Base-by-base conservation (phyloP, 1,284 basidiomycete species). In the Ganoderma resinaceum region DNA sequence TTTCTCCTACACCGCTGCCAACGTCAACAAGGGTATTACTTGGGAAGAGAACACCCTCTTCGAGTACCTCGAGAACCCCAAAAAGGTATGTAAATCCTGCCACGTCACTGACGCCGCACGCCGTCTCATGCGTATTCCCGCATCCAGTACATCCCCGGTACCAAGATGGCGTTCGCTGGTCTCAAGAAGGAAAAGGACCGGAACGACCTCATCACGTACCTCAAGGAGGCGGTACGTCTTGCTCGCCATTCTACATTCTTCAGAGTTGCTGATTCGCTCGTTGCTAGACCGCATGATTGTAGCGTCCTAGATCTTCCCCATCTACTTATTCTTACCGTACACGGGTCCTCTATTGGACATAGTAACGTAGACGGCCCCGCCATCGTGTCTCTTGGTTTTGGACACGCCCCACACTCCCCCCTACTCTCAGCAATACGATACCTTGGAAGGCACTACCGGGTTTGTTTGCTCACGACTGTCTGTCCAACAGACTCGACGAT, bases 151-250 rank as follows among this genome's bases (percentile, higher is more conserved):
- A 97, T 97, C 76, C 95, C 95, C 57, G 96, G 96, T 65, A 98
- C 96, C 69, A 97, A 97, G 87, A 97, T 97, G 96, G 96, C 96
- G 70, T 98, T 98, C 76, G 95, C 96, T 74, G 96, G 96, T 77
- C 85, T 98, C 80, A 98, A 98, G 91, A 98, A 98, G 89, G 93
- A 94, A 42, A 96, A 96, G 88, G 96, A 98, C 82, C 91, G 96
- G 83, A 93, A 91, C 82, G 95, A 97, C 85, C 90, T 97, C 76
- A 86, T 95, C 76, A 88, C 94, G 61, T 89, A 85, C 79, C 84
- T 95, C 76, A 93, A 93, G 85, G 87, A 91, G 63, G 79, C 86
- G 71, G 92, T 93, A 78, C 49, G 82, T 81, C n/a, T 33, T 57
- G 6, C 18, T 14, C 53, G 2, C 2, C 43, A 8, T 12, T 14